Conservation (phyloP, 139 green algal species). For the Auxenochlorella pyrenoidosa region DNA sequence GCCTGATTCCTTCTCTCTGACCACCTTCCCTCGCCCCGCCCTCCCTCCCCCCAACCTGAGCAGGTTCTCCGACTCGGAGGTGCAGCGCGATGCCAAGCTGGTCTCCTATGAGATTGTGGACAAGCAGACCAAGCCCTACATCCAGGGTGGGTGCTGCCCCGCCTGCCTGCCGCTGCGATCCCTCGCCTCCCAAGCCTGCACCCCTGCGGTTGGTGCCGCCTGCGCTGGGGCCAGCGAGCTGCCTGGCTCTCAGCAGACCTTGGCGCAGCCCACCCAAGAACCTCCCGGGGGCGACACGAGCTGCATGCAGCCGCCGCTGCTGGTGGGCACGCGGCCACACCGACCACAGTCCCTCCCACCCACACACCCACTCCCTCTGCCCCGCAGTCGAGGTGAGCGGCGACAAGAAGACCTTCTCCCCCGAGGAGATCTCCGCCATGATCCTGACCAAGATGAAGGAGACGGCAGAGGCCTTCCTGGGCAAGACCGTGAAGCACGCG, state of each 20-base stretch:
- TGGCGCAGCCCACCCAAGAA: too few species aligned
- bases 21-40: not conserved
- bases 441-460: slow-evolving; percentile 96
- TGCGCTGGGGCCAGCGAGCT: too few species aligned
- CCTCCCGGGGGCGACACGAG: too few species aligned
- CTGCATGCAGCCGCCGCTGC: too few species aligned
- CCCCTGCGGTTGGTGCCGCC: not conserved
- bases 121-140: slow-evolving; percentile 92
- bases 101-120: slow-evolving; percentile 97
- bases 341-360: too few species aligned
- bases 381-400: slow-evolving; percentile 56
- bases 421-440: slow-evolving; percentile 98
- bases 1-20: not conserved
- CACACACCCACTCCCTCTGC: too few species aligned
- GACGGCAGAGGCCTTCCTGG: slow-evolving; percentile 81
- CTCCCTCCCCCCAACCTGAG: not conserved
- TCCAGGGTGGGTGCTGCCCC: slow-evolving; percentile 71
- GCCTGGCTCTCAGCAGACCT: too few species aligned
- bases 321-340: too few species aligned
- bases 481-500: slow-evolving; percentile 83
- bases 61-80: slow-evolving; percentile 94
- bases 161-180: not conserved
- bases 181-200: too few species aligned
- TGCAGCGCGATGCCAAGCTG: slow-evolving; percentile 97
- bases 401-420: slow-evolving; percentile 72